phyloP scores from a whole-genome alignment of 805 yeast genomes.

The Schwanniomyces occidentalis region DNA sequence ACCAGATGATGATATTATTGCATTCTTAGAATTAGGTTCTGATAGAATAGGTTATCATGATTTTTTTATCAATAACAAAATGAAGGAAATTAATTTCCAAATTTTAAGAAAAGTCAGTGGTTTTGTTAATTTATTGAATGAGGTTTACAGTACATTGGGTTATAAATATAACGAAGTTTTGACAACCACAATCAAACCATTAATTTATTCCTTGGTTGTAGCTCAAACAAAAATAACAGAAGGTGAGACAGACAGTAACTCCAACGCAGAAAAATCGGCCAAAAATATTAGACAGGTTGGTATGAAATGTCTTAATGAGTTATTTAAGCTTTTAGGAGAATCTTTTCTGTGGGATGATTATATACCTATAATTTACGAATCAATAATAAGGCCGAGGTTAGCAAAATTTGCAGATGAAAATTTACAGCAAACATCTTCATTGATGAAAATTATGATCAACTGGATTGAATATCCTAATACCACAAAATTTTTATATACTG shows the following conservation, averaged over 20 bases:
- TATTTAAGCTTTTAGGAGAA: conserved; percentile 56
- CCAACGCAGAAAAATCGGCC: conserved; percentile 45
- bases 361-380: conserved; percentile 49
- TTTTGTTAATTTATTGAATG: conserved; percentile 59
- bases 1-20: conserved; percentile 48
- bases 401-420: conserved; percentile 71
- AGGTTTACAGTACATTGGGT: conserved; percentile 60
- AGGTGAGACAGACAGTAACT: conserved; percentile 9
- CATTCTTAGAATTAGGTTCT: conserved; percentile 64
- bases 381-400: conserved; percentile 66
- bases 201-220: conserved; percentile 53
- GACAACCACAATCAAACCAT: conserved; percentile 53
- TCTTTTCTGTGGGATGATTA: conserved; percentile 55
- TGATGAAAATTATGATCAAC: conserved; percentile 62
- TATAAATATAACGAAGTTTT: conserved; percentile 51
- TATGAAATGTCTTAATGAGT: conserved; percentile 57
- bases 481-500: conserved; percentile 52
- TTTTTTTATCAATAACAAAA: conserved; percentile 22
- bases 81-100: conserved; percentile 25
- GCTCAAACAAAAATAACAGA: conserved; percentile 43
- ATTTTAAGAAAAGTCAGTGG: conserved; percentile 58
- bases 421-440: conserved; percentile 77
- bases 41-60: conserved; percentile 48
- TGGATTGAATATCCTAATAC: conserved; percentile 50
- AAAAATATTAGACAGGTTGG: conserved; percentile 66